These are phyloP conservation scores for Quercus wislizeni DNA, from an alignment of 306 rosid genomes.

Conservation along the genomic window DNA sequence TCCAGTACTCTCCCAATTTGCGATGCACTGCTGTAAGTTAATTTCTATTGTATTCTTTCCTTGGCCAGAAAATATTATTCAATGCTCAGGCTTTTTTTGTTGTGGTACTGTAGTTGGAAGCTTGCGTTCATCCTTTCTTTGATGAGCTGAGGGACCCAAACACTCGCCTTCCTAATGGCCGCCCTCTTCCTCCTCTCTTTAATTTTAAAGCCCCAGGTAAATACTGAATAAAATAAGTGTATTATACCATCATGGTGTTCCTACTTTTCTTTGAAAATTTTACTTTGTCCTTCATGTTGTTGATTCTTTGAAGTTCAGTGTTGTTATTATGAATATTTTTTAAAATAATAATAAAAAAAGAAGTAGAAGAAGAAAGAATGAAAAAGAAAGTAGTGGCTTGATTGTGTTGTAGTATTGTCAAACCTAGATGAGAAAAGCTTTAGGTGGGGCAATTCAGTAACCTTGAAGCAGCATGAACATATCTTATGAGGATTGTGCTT, in stretches of 20 bases:
- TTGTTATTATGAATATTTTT: not conserved
- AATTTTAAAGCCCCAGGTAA: conserved; percentile 89
- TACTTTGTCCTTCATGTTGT: not conserved
- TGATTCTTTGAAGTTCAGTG: not conserved
- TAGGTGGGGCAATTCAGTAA: not conserved
- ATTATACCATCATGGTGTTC: not conserved
- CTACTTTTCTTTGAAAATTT: not conserved
- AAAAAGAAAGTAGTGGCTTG: not conserved
- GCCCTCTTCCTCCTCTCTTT: conserved; percentile 96
- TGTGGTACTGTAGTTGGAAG: conserved; percentile 72
- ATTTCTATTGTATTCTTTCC: not conserved
- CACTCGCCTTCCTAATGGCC: conserved; percentile 96
- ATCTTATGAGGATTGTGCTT: not conserved
- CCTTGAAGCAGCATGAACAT: not conserved
- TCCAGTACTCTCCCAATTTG: conserved; percentile 97
- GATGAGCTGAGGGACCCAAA: conserved; percentile 94
- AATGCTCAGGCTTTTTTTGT: not conserved
- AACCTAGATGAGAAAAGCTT: not conserved
- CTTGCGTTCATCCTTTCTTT: conserved; percentile 98
- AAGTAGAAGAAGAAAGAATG: not conserved
- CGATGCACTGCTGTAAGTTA: conserved; percentile 94
- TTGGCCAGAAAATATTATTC: not conserved
- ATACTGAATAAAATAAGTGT: conserved; percentile 5
- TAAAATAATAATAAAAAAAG: not conserved
- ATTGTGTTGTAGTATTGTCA: not conserved